phyloP scores from a whole-genome alignment of 179 eudicot genomes.

The Drosera spatulata region DNA sequence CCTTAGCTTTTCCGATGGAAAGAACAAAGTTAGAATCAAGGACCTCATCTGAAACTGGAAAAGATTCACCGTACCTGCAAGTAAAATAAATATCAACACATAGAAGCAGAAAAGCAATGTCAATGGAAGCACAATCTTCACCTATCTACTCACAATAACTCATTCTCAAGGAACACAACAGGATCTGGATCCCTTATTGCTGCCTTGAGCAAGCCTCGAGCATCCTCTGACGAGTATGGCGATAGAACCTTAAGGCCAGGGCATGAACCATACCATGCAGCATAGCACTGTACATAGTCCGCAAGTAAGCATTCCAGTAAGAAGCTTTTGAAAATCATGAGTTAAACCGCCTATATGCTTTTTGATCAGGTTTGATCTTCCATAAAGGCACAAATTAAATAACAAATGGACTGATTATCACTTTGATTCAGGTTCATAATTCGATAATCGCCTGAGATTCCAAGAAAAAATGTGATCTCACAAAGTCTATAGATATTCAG shows the following conservation, averaged over 20 bases:
- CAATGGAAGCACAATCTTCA: background rate
- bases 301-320: conserved; percentile 1
- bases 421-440: too few relatives aligned
- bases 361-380: background rate
- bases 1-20: conserved; percentile 96
- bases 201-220: conserved; percentile 90
- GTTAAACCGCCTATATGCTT: background rate
- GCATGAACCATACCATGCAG: conserved; percentile 77
- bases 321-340: background rate
- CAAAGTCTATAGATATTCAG: too few relatives aligned
- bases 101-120: background rate
- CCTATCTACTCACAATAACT: conserved; percentile 55
- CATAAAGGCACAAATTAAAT: too few relatives aligned
- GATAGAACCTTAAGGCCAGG: conserved; percentile 85
- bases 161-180: conserved; percentile 89
- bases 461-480: too few relatives aligned
- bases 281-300: conserved; percentile 66
- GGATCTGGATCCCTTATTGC: conserved; percentile 98
- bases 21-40: conserved; percentile 76
- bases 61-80: conserved; percentile 81
- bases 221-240: conserved; percentile 94
- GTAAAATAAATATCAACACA: background rate
- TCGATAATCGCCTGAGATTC: too few relatives aligned
- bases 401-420: too few relatives aligned
- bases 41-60: conserved; percentile 75